Percentiles rank a stretch among this genome's conserved stretches.
phyloP scores from a whole-genome alignment of 2,329 filamentous ascomycete species.

The Phaeomoniella chlamydospora region DNA sequence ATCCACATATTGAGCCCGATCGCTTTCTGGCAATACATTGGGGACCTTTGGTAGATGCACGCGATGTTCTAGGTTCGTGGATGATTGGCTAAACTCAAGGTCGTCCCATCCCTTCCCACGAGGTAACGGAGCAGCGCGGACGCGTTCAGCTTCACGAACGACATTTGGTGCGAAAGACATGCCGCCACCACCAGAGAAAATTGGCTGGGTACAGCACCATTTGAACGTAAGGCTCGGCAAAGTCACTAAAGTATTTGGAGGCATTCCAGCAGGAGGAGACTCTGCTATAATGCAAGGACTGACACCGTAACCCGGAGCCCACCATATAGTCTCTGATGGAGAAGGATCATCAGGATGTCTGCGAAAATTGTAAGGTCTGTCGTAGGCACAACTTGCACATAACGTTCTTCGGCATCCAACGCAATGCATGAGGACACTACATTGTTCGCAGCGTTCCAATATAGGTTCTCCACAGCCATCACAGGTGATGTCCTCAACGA shows the following conservation, averaged over 20 bases:
- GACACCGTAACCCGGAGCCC: constrained; percentile 39
- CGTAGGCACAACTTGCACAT: constrained; percentile 45
- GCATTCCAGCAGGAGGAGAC: constrained; percentile 19
- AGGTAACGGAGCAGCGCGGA: constrained; percentile 43
- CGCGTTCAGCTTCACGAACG: constrained; percentile 37
- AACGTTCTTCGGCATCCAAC: constrained; percentile 45
- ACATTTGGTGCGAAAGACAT: constrained; percentile 37
- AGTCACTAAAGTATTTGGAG: constrained; percentile 16
- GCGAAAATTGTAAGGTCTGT: constrained; percentile 32
- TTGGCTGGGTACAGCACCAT: constrained; percentile 46
- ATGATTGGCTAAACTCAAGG: constrained; percentile 29
- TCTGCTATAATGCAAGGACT: constrained; percentile 47
- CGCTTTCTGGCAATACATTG: constrained; percentile 24
- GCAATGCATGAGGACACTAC: constrained; percentile 47
- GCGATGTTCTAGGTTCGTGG: constrained; percentile 23
- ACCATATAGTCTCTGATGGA: constrained; percentile 25
- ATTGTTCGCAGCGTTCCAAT: constrained; percentile 43
- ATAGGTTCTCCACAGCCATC: constrained; percentile 39
- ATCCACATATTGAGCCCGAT: constrained; percentile 26
- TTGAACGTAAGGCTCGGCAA: constrained; percentile 39
- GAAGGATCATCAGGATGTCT: constrained; percentile 14
- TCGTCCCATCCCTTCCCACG: constrained; percentile 39
- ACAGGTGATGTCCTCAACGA: constrained; percentile 38
- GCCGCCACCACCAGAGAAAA: constrained; percentile 44
- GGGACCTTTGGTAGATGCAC: constrained; percentile 13